Base-by-base conservation (phyloP, 192 early-diverging fungal species). In the Coemansia sp. region DNA sequence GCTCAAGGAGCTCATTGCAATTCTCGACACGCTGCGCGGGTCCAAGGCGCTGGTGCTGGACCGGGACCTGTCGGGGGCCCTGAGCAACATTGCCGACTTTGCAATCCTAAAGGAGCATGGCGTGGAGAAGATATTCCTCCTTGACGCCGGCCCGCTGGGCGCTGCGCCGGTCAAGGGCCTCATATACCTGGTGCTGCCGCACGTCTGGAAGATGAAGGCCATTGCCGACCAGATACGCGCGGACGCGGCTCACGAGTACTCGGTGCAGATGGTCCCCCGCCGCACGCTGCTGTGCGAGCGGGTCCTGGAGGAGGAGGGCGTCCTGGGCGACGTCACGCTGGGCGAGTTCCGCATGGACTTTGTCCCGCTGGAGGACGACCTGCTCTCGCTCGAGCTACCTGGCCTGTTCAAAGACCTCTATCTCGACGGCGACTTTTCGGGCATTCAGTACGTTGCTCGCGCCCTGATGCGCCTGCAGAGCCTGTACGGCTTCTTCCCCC, bases 81-180 rank as follows among this genome's bases (percentile, higher is more conserved):
- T 96, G 44, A 88, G 88, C 74, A 64, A 85, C 19, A 77, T 96
- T 17, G 88, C 89, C 16, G 94, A 95, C 51, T 92, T 95, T 71
- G 78, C 77, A 16, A 65, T 93, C 18, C 64, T 97, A 12, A 90
- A 91, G 83, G 94, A 97, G 50, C 94, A 97, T 76, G 94, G 94
- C 16, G 91, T 94, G 10, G 90, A 95, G 44, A 94, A 91, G 74
- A 86, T 97, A 41, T 93, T 87, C 61, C 82, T 93, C 51, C 75
- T 97, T 16, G 69, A 86, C 14, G 46, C 78, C n/a, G 75, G 61
- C 12, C 70, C 61, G 25, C 47, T 86, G 46, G 82, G 87, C 6
- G 87, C 84, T 0, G 90, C 90, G 23, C 67, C 79, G 52, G 51
- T 50, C 17, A 78, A 76, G 38, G 81, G 76, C 45, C 45, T 97